Conservation (phyloP, 2,329 filamentous ascomycete genomes). For the Cucurbitaria berberidis region DNA sequence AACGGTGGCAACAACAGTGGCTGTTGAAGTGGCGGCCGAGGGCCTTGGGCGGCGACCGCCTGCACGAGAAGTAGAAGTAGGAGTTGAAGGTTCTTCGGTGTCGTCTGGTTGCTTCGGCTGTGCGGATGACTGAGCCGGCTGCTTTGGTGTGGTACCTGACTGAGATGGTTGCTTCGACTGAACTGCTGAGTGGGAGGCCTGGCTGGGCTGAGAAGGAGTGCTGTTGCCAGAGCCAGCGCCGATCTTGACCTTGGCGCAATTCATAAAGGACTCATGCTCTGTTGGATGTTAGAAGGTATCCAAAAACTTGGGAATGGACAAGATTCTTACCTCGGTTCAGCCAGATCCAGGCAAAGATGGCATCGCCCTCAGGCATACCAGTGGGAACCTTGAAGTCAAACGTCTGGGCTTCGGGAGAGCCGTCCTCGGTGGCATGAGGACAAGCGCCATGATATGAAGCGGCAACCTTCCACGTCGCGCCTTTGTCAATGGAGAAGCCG, state of each 20-base stretch:
- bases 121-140: neutral
- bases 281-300: too few species aligned
- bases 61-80: neutral
- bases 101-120: slow-evolving; percentile 8
- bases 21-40: slow-evolving; percentile 8
- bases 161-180: slow-evolving; percentile 15
- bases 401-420: slow-evolving; percentile 49
- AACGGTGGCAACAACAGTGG: slow-evolving; percentile 10
- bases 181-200: slow-evolving; percentile 13
- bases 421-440: slow-evolving; percentile 49
- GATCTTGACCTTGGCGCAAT: slow-evolving; percentile 55
- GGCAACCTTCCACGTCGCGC: slow-evolving; percentile 54
- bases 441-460: slow-evolving; percentile 57
- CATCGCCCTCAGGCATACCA: slow-evolving; percentile 51
- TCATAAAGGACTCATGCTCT: slow-evolving; percentile 55
- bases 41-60: neutral
- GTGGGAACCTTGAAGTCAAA: slow-evolving; percentile 55
- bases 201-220: slow-evolving; percentile 16
- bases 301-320: too few species aligned
- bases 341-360: slow-evolving; percentile 57
- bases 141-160: slow-evolving; percentile 5
- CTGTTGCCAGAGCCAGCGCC: slow-evolving; percentile 28
- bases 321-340: slow-evolving; percentile 45
- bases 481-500: slow-evolving; percentile 53
- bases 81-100: slow-evolving; percentile 3